A percentile compares a stretch with the other conserved stretches of the same genome.
Evolutionary conservation across 768 basidiomycete genomes (phyloP).

Genomic region (Leccinum aurantiacum): DNA sequence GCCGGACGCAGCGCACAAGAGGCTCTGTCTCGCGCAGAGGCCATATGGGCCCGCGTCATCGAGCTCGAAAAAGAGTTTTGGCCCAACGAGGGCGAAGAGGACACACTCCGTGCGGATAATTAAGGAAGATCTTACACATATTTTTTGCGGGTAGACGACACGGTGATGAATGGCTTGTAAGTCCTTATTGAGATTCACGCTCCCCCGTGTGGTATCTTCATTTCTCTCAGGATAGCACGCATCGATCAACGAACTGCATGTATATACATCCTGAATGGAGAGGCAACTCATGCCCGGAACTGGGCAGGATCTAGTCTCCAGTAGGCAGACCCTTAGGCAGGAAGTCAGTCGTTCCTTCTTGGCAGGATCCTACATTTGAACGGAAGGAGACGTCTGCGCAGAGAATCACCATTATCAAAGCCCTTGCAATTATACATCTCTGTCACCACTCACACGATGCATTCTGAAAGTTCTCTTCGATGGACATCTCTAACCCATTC

Average conservation of each 20-base stretch:
- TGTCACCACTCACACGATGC: no score
- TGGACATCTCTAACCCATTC: no score
- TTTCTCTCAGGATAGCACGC: no score
- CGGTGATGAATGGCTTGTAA: neutral
- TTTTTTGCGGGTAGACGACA: neutral
- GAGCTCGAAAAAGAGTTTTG: slow-evolving; percentile 64
- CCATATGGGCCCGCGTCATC: slow-evolving; percentile 55
- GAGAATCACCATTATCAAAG: no score
- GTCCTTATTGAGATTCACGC: no score
- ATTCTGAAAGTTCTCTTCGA: no score
- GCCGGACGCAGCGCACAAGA: slow-evolving; percentile 9
- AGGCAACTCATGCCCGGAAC: no score
- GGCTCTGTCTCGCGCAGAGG: slow-evolving; percentile 40
- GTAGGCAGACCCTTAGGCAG: no score
- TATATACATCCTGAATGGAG: no score
- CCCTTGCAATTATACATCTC: no score
- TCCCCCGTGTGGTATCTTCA: neutral
- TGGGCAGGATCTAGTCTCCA: neutral
- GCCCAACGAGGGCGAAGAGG: slow-evolving; percentile 46
- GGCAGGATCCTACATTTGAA: slow-evolving; percentile 3
- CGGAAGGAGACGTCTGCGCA: neutral
- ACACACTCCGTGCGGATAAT: slow-evolving; percentile 2
- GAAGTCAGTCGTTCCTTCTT: no score
- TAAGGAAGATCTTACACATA: neutral
- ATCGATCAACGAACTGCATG: no score